These are phyloP conservation scores for Lactifluus subvellereus DNA, from an alignment of 768 basidiomycete genomes.

Conservation along the genomic window DNA sequence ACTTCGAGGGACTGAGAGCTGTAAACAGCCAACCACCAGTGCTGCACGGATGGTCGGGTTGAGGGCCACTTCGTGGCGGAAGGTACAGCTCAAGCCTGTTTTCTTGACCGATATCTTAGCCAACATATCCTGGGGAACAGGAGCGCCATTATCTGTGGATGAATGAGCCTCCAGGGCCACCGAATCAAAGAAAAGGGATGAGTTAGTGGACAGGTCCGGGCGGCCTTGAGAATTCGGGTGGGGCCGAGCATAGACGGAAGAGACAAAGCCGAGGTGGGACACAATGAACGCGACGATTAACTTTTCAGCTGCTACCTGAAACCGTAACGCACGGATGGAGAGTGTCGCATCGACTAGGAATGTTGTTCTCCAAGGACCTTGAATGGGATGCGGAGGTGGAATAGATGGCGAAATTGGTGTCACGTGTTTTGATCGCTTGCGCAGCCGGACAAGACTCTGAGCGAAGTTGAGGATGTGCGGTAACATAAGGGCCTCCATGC, in stretches of 20 bases:
- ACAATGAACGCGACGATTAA: slow-evolving; percentile 57
- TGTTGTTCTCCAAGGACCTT: slow-evolving; percentile 8
- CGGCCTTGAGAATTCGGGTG: slow-evolving; percentile 28
- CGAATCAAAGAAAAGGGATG: slow-evolving; percentile 44
- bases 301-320: slow-evolving; percentile 68
- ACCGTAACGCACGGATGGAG: slow-evolving; percentile 39
- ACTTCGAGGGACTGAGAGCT: slow-evolving; percentile 69
- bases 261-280: slow-evolving; percentile 35
- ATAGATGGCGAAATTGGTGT: not conserved
- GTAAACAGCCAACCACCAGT: slow-evolving; percentile 41
- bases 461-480: slow-evolving; percentile 24
- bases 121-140: slow-evolving; percentile 48
- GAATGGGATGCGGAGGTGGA: not conserved
- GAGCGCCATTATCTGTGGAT: slow-evolving; percentile 35
- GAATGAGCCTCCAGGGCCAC: slow-evolving; percentile 57
- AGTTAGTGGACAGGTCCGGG: slow-evolving; percentile 41
- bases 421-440: slow-evolving; percentile 1
- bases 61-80: slow-evolving; percentile 41
- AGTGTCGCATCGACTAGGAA: slow-evolving; percentile 37
- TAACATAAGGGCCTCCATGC: slow-evolving; percentile 19
- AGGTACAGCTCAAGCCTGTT: slow-evolving; percentile 42
- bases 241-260: slow-evolving; percentile 28
- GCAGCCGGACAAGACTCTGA: slow-evolving; percentile 15
- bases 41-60: slow-evolving; percentile 39
- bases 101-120: slow-evolving; percentile 50